phyloP scores from a whole-genome alignment of 1,139 yeast species.

The Suhomyces wounanorum region DNA sequence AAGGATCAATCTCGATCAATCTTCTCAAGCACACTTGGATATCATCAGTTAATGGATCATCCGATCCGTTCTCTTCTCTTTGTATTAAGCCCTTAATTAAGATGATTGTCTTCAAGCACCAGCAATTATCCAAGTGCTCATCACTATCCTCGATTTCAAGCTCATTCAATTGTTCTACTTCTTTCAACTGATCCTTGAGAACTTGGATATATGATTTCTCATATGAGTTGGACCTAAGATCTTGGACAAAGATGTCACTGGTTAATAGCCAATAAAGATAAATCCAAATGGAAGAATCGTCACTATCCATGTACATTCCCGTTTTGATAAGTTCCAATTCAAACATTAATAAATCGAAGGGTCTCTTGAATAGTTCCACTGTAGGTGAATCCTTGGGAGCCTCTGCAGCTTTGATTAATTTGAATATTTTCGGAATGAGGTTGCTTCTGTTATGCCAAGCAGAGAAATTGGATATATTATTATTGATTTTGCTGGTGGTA shows the following conservation, averaged over 20 bases:
- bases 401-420: slow-evolving; percentile 15
- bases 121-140: slow-evolving; percentile 56
- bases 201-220: slow-evolving; percentile 25
- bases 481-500: slow-evolving; percentile 76
- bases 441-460: slow-evolving; percentile 94
- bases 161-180: slow-evolving; percentile 57
- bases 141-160: slow-evolving; percentile 58
- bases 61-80: slow-evolving; percentile 17
- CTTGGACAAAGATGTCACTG: slow-evolving; percentile 46
- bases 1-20: slow-evolving; percentile 65
- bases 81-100: slow-evolving; percentile 41
- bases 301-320: slow-evolving; percentile 91
- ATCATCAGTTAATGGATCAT: slow-evolving; percentile 22
- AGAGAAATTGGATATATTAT: slow-evolving; percentile 86
- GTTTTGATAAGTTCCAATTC: slow-evolving; percentile 75
- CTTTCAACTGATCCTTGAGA: slow-evolving; percentile 40
- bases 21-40: slow-evolving; percentile 35
- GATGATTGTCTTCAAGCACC: slow-evolving; percentile 66
- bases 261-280: slow-evolving; percentile 82
- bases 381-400: slow-evolving; percentile 14
- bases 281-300: slow-evolving; percentile 91
- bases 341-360: slow-evolving; percentile 41
- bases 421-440: slow-evolving; percentile 57
- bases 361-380: slow-evolving; percentile 24
- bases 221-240: slow-evolving; percentile 20